These are phyloP conservation scores for Kokia cookei DNA, from an alignment of 441 rosid genomes.

Conservation along the genomic window DNA sequence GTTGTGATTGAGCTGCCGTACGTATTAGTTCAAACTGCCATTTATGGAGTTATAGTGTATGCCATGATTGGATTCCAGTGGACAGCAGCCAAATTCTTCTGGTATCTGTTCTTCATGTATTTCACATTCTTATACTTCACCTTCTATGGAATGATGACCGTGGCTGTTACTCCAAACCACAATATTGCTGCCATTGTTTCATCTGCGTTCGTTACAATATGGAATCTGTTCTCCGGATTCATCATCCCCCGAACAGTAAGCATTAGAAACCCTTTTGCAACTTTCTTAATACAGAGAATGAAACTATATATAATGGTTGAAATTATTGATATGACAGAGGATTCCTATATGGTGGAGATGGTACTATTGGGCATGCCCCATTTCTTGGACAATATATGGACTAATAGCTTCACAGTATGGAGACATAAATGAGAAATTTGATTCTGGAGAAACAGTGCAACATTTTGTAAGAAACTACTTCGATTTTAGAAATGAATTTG, in stretches of 20 bases:
- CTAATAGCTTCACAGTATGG: constrained; percentile 68
- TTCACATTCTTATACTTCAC: constrained; percentile 53
- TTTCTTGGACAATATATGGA: constrained; percentile 75
- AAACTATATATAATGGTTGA: background rate
- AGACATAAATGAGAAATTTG: constrained; percentile 39
- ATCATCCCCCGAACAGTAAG: constrained; percentile 43
- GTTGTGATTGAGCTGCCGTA: constrained; percentile 51
- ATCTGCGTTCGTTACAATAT: constrained; percentile 29
- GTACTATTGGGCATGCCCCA: constrained; percentile 71
- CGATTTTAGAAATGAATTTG: constrained; percentile 48
- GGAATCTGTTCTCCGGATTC: constrained; percentile 66
- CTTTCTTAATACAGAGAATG: background rate
- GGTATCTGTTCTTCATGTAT: constrained; percentile 52
- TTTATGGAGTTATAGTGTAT: constrained; percentile 47
- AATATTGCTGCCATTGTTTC: constrained; percentile 39
- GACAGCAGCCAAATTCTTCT: constrained; percentile 38
- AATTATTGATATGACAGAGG: constrained; percentile 38
- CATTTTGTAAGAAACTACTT: constrained; percentile 50
- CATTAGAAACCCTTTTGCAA: background rate
- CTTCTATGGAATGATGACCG: constrained; percentile 59
- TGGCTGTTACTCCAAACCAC: constrained; percentile 54
- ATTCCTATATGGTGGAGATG: constrained; percentile 89
- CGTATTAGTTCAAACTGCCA: constrained; percentile 33
- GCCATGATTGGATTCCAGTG: constrained; percentile 57
- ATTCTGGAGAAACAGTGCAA: constrained; percentile 41